Conservation (phyloP, 257 asterid species). For the Verbena officinalis region DNA sequence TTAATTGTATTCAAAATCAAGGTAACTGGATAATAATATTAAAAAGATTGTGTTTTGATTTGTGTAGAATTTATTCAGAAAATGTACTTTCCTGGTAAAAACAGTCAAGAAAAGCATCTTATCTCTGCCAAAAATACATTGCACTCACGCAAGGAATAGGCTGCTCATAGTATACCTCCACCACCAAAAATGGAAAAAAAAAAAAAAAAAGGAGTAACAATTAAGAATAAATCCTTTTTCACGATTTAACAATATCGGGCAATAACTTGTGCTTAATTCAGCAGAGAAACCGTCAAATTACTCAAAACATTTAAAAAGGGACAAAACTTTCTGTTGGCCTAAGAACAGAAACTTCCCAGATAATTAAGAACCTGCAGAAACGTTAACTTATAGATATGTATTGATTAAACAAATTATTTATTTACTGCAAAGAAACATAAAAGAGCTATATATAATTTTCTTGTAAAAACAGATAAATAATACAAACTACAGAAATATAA, state of each 20-base stretch:
- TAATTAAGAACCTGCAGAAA: slow-evolving; percentile 22
- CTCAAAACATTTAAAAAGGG: slow-evolving; percentile 31
- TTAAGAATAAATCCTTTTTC: slow-evolving; percentile 24
- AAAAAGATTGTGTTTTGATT: neutral
- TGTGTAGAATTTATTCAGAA: slow-evolving; percentile 17
- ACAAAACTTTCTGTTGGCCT: slow-evolving; percentile 24
- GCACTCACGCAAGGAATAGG: slow-evolving; percentile 43
- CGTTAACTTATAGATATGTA: slow-evolving; percentile 16
- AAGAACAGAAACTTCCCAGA: slow-evolving; percentile 27
- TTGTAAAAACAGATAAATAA: neutral
- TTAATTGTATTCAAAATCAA: slow-evolving; percentile 6
- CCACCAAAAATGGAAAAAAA: neutral
- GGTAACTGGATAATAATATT: slow-evolving; percentile 26
- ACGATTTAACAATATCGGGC: slow-evolving; percentile 29
- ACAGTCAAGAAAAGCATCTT: slow-evolving; percentile 48
- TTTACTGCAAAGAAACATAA: slow-evolving; percentile 30
- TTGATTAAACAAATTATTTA: slow-evolving; percentile 33
- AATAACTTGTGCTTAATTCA: slow-evolving; percentile 30
- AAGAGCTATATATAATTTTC: no score
- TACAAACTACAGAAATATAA: neutral
- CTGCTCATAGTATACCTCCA: slow-evolving; percentile 19
- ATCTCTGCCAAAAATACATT: slow-evolving; percentile 25
- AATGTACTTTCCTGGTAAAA: slow-evolving; percentile 5
- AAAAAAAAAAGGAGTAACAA: neutral
- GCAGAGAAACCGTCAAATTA: slow-evolving; percentile 32